Percentiles rank a stretch among this genome's conserved stretches.
Conservation (phyloP, 1,284 basidiomycete genomes). For the Puccinia polysora region DNA sequence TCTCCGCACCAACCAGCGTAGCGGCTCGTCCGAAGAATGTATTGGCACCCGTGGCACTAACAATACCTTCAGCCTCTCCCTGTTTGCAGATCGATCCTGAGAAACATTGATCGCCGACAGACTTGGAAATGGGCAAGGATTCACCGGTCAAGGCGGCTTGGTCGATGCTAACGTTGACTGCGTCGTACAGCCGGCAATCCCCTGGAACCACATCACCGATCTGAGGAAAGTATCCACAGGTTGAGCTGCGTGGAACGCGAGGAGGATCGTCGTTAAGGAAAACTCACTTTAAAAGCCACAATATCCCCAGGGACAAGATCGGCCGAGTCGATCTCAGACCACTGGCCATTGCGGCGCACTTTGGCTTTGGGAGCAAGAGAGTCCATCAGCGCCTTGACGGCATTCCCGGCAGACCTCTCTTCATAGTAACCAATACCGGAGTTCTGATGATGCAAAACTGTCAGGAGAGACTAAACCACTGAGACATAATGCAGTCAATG, state of each 20-base stretch:
- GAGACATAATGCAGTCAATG: not conserved
- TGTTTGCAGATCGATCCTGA: conserved; percentile 88
- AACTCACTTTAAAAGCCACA: conserved; percentile 94
- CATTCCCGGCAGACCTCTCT: conserved; percentile 92
- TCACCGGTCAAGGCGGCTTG: conserved; percentile 95
- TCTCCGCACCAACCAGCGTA: conserved; percentile 90
- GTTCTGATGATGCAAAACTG: conserved; percentile 58
- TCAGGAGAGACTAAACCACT: not conserved
- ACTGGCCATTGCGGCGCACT: conserved; percentile 73
- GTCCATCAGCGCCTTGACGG: conserved; percentile 98
- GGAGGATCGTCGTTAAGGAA: conserved; percentile 29
- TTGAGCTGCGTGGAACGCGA: not conserved
- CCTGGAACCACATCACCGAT: conserved; percentile 87
- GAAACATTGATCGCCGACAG: conserved; percentile 60
- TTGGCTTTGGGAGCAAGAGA: conserved; percentile 95
- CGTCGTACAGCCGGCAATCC: conserved; percentile 88
- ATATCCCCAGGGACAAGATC: conserved; percentile 88
- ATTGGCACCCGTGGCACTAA: conserved; percentile 90
- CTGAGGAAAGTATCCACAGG: not conserved
- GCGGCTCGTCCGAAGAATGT: conserved; percentile 63
- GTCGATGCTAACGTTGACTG: conserved; percentile 76
- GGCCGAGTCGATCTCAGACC: conserved; percentile 75
- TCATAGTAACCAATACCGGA: conserved; percentile 97
- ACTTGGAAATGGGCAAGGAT: conserved; percentile 73
- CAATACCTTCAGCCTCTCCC: conserved; percentile 95